Conservation (phyloP, 257 asterid genomes). For the Eucommia ulmoides region DNA sequence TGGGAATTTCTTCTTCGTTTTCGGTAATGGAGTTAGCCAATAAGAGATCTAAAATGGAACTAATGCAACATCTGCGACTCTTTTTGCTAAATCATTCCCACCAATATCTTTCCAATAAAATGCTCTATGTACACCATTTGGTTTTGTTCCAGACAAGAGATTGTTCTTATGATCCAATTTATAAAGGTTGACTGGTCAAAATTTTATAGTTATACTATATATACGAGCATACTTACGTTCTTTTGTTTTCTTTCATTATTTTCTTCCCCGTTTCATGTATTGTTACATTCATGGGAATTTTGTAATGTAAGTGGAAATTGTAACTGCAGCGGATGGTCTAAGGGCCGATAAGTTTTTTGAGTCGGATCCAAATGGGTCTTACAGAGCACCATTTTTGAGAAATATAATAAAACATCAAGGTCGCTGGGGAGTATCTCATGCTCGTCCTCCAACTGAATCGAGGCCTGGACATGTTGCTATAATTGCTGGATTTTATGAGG, state of each 20-base stretch:
- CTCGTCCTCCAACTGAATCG: conserved; percentile 98
- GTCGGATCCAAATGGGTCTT: conserved; percentile 70
- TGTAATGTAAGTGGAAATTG: background rate
- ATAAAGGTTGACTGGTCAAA: too few species aligned
- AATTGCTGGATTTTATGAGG: conserved; percentile 97
- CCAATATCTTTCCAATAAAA: too few species aligned
- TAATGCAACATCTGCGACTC: too few species aligned
- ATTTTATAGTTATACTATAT: too few species aligned
- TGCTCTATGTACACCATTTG: too few species aligned
- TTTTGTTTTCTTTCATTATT: too few species aligned
- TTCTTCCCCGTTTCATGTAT: too few species aligned
- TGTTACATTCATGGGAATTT: background rate
- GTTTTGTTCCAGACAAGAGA: too few species aligned
- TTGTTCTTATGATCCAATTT: too few species aligned
- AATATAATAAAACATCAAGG: conserved; percentile 76
- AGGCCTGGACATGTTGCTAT: conserved; percentile 98
- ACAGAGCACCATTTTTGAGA: conserved; percentile 88
- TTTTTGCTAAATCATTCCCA: too few species aligned
- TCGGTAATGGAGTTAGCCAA: background rate
- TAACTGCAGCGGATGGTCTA: conserved; percentile 80
- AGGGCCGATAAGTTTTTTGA: conserved; percentile 96
- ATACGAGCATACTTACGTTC: too few species aligned
- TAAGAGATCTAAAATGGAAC: too few species aligned
- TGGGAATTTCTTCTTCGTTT: background rate
- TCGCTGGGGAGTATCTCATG: conserved; percentile 99